These are phyloP conservation scores for Boeremia lycopersici DNA, from an alignment of 2,329 filamentous ascomycete species.

Conservation along the genomic window DNA sequence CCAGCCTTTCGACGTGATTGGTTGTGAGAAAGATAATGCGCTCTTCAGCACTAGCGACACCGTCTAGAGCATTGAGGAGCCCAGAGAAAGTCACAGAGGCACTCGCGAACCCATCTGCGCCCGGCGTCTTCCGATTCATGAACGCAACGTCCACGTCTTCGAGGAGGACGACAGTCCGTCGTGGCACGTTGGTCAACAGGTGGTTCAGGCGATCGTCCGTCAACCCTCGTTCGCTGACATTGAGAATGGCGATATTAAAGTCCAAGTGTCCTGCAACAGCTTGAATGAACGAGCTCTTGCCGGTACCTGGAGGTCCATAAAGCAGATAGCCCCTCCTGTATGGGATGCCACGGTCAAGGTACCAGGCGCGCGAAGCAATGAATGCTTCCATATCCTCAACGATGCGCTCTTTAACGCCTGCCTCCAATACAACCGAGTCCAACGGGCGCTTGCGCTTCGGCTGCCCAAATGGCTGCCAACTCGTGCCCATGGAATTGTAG, in stretches of 20 bases:
- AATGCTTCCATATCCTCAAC: conserved; percentile 84
- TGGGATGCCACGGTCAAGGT: conserved; percentile 91
- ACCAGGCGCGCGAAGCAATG: conserved; percentile 80
- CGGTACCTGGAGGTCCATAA: conserved; percentile 87
- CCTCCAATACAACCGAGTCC: conserved; percentile 83
- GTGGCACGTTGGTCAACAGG: conserved; percentile 82
- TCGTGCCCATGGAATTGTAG: conserved; percentile 81
- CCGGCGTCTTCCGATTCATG: conserved; percentile 76
- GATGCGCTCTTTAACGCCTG: conserved; percentile 81
- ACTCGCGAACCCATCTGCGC: conserved; percentile 82
- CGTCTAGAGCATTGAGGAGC: conserved; percentile 73
- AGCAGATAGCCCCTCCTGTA: conserved; percentile 89
- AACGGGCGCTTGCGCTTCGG: conserved; percentile 85
- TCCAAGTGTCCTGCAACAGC: conserved; percentile 90
- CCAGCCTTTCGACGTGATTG: conserved; percentile 88
- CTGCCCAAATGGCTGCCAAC: conserved; percentile 85
- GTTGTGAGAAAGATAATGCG: conserved; percentile 92
- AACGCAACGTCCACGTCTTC: conserved; percentile 95
- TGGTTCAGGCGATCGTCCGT: conserved; percentile 89
- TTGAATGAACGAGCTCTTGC: conserved; percentile 96
- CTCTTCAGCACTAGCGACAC: conserved; percentile 93
- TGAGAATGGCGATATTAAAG: conserved; percentile 90
- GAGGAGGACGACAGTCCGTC: conserved; percentile 79
- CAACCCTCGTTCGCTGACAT: conserved; percentile 85
- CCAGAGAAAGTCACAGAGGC: conserved; percentile 94